Evolutionary conservation across 2,329 filamentous ascomycete species (phyloP), one percentile per base, ranked within the genome.

Genomic region (Juglanconis sp.): DNA sequence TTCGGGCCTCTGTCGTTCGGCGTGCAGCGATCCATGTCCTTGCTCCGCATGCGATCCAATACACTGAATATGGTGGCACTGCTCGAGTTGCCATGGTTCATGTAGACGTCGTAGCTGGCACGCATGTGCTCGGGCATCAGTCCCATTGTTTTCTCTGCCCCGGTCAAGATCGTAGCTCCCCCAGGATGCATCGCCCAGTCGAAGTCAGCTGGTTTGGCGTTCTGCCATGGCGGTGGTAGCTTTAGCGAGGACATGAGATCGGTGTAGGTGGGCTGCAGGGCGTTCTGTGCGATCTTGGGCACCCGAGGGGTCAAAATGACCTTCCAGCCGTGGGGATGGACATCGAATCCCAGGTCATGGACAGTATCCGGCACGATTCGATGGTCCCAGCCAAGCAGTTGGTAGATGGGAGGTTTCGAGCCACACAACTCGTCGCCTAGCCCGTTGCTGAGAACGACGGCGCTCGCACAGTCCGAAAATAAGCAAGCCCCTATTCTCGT

Each of bases 111-210:
- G 68, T 88, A 88, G 61, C 85, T 87, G n/a, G 87, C 87, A 52
- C 86, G 79, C 76, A 90, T 85, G 65, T 89, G 87, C 66, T 88
- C 83, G 0, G 85, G 74, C 0, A 77, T 78, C 51, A 90, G 80
- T 5, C 73, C 70, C 76, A 91, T 78, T 1, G 76, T 77, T 47
- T 75, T 75, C 69, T 89, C 83, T 0, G 87, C 84, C 0, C 86
- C 86, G 0, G 84, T 79, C 2, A 91, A 75, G 47, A 91, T 88
- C 1, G 86, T 85, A 0, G 85, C 79, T 17, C 88, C 88, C 4
- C 88, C 88, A 0, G 88, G 88, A 66, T 91, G 88, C 69, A 91
- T 81, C 1, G 87, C 88, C 88, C 88, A 91, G 74, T 91, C 88
- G 65, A 89, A 89, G 61, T 88, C 83, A 0, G 77, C 70, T 0